Base-by-base conservation (phyloP, 768 basidiomycete genomes). In the Trametes meyenii region DNA sequence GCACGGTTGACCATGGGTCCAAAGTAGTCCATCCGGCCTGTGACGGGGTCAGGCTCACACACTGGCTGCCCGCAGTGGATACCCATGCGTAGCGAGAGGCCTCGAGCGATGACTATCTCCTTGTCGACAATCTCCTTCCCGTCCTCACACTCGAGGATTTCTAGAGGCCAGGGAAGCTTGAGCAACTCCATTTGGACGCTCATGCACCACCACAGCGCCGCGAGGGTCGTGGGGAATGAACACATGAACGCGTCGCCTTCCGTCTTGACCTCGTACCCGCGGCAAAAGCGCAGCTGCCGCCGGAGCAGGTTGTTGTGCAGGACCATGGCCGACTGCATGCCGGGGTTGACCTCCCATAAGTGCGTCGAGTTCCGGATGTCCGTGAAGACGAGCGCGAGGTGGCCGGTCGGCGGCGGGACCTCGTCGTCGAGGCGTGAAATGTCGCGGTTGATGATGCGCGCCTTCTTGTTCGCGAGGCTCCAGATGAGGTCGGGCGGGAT, bases 231-330 rank as follows among this genome's bases (percentile, higher is more conserved):
- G 2, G 93, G 91, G 83, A 99, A 99, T 21, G 96, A 94, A 55
- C 95, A 95, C 92, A 99, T 96, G 80, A 99, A 99, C 0, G 96
- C 88, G 70, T 98, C 97, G 29, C 97, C 97, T 87, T 99, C 97
- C 12, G 97, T 99, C 77, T 99, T 99, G 70, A 98, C 96, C 76
- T 98, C 94, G 73, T 98, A 99, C 0, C 97, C 97, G 29, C 95
- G 95, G 68, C 95, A 96, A 43, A 90, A 80, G 29, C 96, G 86
- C 35, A 98, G 78, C 62, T 90, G 87, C 6, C 96, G 83, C 21
- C 97, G 87, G 48, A 98, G 81, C 23, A 98, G 80, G 52, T 77
- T 81, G 72, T 98, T 96, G 76, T 99, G 97, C 66, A 94, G 75
- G 26, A 87, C 85, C 82, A 97, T 96, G 3, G 96, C 95, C 0